Base-by-base conservation (phyloP, 345 rosid species). In the Physaria fendleri region DNA sequence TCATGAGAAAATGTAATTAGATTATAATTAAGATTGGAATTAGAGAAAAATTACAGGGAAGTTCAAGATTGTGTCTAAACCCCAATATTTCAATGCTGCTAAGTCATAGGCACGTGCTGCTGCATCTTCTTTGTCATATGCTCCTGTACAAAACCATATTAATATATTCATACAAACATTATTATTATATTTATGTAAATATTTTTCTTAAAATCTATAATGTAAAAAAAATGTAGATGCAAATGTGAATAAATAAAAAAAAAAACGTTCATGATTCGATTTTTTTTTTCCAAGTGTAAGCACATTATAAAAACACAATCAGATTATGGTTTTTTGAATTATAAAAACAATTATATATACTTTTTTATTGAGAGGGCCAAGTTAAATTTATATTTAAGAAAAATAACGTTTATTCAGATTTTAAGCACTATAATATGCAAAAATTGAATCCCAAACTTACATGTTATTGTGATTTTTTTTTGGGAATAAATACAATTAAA, bases 81-180 rank as follows among this genome's bases (percentile, higher is more conserved):
- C 97, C 96, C 98, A 92, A 43, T 84, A 92, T 62, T 86, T 92
- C 65, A 92, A 69, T 68, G 98, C 98, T 27, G 98, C 97, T 75
- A 92, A 77, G 79, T 92, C 98, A 72, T 86, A 86, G 17, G 98
- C 91, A 77, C 78, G 98, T 65, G 97, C 98, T 0, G 96, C 98
- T 6, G 90, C 85, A 74, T 77, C 91, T 74, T 88, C 97, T 45
- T 88, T 81, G 52, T 92, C 95, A 64, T 92, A 88, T 37, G 96
- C 97, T 16, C 98, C 98, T 88, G 60, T 33, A 12, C 57, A 46
- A 46, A 43, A 41, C 60, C 54, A 59, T 24, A 32, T 24, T 16
- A 14, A 30, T 29, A 14, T 18, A 25, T 37, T 18, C 12, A 28
- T 4, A n/a, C 4, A 23, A 43, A 6, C 32, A 32, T 32, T 32